These are phyloP conservation scores for Berkeleyomyces basicola DNA, from an alignment of 2,329 filamentous ascomycete species.

Conservation along the genomic window DNA sequence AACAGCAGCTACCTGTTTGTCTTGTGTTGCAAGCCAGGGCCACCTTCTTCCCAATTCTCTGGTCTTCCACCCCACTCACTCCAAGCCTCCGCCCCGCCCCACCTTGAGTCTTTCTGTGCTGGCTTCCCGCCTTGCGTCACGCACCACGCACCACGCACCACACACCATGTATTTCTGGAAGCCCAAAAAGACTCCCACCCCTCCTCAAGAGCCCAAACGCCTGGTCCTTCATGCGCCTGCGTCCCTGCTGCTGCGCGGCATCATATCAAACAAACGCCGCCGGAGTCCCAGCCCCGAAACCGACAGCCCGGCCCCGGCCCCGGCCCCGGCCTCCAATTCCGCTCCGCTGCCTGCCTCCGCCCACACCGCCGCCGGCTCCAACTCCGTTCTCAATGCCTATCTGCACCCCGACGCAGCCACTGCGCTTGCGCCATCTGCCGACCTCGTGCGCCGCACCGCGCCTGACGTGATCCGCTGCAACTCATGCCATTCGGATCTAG, in stretches of 20 bases:
- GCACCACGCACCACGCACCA: neutral
- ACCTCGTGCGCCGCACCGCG: conserved; percentile 15
- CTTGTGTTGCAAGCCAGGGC: neutral
- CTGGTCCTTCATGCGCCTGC: neutral
- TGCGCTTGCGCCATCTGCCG: conserved; percentile 15
- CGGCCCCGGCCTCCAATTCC: neutral
- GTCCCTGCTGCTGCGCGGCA: neutral
- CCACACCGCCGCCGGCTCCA: neutral
- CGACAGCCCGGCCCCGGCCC: neutral
- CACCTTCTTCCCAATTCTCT: neutral
- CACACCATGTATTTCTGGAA: neutral
- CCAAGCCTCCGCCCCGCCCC: neutral
- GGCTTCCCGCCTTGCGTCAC: neutral
- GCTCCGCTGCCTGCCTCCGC: neutral
- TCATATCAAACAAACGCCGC: neutral
- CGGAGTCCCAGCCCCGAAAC: neutral
- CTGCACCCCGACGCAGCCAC: conserved; percentile 14
- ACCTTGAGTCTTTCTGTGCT: neutral
- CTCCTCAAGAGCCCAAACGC: neutral
- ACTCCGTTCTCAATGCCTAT: neutral
- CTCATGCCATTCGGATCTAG: conserved; percentile 43
- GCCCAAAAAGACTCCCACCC: neutral
- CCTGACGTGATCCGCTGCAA: conserved; percentile 32
- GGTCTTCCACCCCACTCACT: neutral
- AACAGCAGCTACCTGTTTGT: neutral